Conservation (phyloP, 2,329 filamentous ascomycete species). For the Clarireedia homoeocarpa region DNA sequence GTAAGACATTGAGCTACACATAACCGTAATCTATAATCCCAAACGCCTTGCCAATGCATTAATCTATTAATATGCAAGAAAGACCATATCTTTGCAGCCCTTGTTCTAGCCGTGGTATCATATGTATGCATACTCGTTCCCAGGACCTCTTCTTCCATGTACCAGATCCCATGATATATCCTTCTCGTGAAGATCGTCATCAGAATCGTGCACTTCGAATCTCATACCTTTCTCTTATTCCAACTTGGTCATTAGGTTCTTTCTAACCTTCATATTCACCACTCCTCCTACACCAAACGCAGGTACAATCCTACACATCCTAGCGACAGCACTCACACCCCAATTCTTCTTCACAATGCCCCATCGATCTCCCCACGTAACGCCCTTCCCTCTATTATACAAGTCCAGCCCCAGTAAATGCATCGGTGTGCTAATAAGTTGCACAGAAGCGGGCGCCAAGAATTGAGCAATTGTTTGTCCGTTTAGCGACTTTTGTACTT, state of each 20-base stretch:
- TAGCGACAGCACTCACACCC: conserved; percentile 61
- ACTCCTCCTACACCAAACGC: conserved; percentile 86
- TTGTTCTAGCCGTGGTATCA: background rate
- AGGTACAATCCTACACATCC: conserved; percentile 78
- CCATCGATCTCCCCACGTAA: conserved; percentile 52
- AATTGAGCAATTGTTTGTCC: conserved; percentile 70
- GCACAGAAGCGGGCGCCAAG: conserved; percentile 67
- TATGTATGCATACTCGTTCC: background rate
- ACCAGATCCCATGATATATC: background rate
- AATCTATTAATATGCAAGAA: background rate
- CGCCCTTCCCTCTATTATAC: conserved; percentile 59
- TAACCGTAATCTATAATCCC: no score
- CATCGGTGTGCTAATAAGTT: conserved; percentile 73
- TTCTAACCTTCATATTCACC: conserved; percentile 68
- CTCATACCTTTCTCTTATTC: conserved; percentile 8
- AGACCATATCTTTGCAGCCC: background rate
- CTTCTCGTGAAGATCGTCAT: background rate
- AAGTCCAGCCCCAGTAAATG: conserved; percentile 80
- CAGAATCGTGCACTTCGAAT: background rate
- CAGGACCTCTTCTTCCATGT: background rate
- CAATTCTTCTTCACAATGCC: conserved; percentile 66
- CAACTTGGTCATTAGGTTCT: conserved; percentile 45
- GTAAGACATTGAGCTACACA: no score
- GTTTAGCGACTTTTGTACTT: conserved; percentile 41
- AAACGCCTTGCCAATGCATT: background rate